These are phyloP conservation scores for Mycosarcoma mackinlayi DNA, from an alignment of 1,284 basidiomycete species.

Conservation along the genomic window DNA sequence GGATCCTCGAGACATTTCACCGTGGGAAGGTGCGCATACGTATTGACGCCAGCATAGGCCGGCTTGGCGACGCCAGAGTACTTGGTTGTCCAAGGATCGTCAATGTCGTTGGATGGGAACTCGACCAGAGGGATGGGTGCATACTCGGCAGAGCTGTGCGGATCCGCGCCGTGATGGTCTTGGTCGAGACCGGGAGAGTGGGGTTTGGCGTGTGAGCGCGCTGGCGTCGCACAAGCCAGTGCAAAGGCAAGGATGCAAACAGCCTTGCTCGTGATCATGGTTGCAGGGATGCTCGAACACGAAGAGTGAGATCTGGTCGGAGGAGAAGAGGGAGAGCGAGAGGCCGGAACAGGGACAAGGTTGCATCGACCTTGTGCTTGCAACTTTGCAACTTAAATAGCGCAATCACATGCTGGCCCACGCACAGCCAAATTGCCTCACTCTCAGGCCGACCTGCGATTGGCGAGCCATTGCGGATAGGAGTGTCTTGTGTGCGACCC, in stretches of 20 bases:
- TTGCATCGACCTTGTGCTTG: no score
- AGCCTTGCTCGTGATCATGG: conserved; percentile 17
- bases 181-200: conserved; percentile 35
- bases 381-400: not conserved
- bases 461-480: no score
- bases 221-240: conserved; percentile 6
- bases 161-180: conserved; percentile 41
- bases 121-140: conserved; percentile 36
- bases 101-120: conserved; percentile 44
- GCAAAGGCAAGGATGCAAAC: conserved; percentile 3
- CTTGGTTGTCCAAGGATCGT: conserved; percentile 43
- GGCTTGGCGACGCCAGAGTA: conserved; percentile 36
- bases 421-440: conserved; percentile 3
- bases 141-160: conserved; percentile 36
- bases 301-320: not conserved
- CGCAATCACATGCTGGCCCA: not conserved
- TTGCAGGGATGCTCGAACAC: not conserved
- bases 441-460: not conserved
- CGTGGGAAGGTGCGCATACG: conserved; percentile 50
- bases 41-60: conserved; percentile 46
- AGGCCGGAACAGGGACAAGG: no score
- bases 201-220: conserved; percentile 17
- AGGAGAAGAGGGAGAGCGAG: not conserved
- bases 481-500: conserved; percentile 6
- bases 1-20: conserved; percentile 32